Evolutionary conservation across 352 stramenopile species (phyloP), one percentile per base, ranked within the genome.

Genomic region (Pythium insidiosum): DNA sequence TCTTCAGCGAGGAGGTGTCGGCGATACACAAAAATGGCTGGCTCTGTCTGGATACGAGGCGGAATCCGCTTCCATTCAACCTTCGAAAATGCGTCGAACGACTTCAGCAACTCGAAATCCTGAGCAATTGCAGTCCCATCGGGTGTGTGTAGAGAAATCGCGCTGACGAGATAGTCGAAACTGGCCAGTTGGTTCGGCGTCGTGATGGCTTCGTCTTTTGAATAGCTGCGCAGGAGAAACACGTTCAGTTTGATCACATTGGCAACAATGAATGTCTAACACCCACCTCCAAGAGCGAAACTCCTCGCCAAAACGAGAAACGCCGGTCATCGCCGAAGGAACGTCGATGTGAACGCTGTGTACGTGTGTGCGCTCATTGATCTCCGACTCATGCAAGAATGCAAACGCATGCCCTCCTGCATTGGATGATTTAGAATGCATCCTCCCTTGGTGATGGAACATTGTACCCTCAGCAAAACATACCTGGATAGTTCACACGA

Each of bases 401-500:
- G 38, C 35, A 24, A 93, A 91, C 0, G 81, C 81, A 13, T 84
- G 55, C 15, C 81, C 81, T 44, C 81, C 76, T 88, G 38, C 4
- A 44, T 30, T 12, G 37, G 7, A 30, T 21, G 16, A 22, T n/a
- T 15, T 13, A 20, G 21, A n/a, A 7, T 33, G 12, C 20, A 10
- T 26, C 21, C 11, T n/a, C 5, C 5, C 18, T 22, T 26, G 18
- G 22, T 60, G 9, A 61, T n/a, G n/a, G n/a, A n/a, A n/a, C n/a
- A n/a, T n/a, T n/a, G n/a, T n/a, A n/a, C n/a, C n/a, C n/a, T n/a
- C n/a, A n/a, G n/a, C n/a, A n/a, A n/a, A n/a, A n/a, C 29, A 59
- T 73, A 74, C 94, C 95, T 20, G 94, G 93, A 59, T 98, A 98
- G 66, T 98, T 98, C 25, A 72, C 51, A 18, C 55, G 68, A 21